Base-by-base conservation (phyloP, 768 basidiomycete genomes). In the Dioszegia aurantiaca region DNA sequence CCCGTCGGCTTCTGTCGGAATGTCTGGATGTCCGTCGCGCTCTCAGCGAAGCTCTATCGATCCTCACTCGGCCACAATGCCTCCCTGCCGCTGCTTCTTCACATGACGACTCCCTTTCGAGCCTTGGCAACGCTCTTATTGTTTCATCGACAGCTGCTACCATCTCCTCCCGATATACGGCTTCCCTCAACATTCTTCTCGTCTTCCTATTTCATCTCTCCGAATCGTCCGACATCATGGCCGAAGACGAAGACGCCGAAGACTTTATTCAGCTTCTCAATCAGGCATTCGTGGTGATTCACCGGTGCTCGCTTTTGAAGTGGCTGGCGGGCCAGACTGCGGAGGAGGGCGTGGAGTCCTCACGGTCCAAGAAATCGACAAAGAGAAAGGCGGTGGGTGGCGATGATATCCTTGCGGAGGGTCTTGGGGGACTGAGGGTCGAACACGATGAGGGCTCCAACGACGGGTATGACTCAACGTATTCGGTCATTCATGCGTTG, bases 401-500 rank as follows among this genome's bases (percentile, higher is more conserved):
- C 1, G 68, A 66, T 36, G 69, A 70, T 41, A 45, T 48, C 4
- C 55, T 72, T 16, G 43, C 63, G 3, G 63, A 69, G 27, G 65
- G 67, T 19, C 45, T 67, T 6, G 62, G 64, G 1, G 46, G 57
- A 30, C 44, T 68, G 26, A 30, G 47, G 12, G 58, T 66, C 53
- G 26, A 53, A 46, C 64, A 63, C 23, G 58, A 45, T n/a, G 49
- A 56, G 6, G 47, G 40, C 16, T 39, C 42, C 3, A 48, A 59
- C 17, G 69, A 70, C 42, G 52, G 55, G 1, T 59, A 47, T 46
- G 70, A 62, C 31, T 24, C 52, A 11, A 46, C 55, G 24, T 69
- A 72, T 49, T 75, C 68, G 2, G 56, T 75, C 9, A 21, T 77
- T 1, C 73, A 75, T 43, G 8, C 48, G 4, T 30, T 49, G 12